Evolutionary conservation across 768 basidiomycete species (phyloP).

Genomic region (Ramaria rubella): DNA sequence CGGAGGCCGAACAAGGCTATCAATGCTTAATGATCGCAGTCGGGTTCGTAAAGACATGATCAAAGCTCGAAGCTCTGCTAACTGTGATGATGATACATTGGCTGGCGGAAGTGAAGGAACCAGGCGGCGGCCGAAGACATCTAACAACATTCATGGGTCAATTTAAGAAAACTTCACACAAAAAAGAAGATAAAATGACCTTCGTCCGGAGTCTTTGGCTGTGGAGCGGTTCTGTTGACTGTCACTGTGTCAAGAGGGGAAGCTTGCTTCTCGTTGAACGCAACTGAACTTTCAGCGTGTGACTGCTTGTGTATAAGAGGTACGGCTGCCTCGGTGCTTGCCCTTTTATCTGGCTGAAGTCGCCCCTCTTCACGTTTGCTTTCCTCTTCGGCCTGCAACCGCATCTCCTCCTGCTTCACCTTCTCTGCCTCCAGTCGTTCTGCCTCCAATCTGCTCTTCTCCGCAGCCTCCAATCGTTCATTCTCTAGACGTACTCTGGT

Average conservation of each 20-base stretch:
- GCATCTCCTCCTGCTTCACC: slow-evolving; percentile 9
- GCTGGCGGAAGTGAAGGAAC: background rate
- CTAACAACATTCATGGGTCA: background rate
- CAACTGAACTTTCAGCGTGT: background rate
- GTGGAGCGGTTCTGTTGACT: too few relatives aligned
- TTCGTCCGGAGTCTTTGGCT: background rate
- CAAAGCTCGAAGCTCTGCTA: background rate
- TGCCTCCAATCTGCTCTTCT: slow-evolving; percentile 24
- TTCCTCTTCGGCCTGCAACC: slow-evolving; percentile 27
- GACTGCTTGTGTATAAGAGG: background rate
- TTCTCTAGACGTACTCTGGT: slow-evolving; percentile 15
- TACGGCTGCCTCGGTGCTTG: background rate
- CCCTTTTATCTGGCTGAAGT: background rate
- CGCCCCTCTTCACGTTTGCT: slow-evolving; percentile 18
- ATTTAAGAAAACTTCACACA: background rate
- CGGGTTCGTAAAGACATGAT: slow-evolving; percentile 4
- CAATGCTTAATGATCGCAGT: background rate
- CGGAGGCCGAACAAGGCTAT: background rate
- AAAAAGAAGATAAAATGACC: background rate
- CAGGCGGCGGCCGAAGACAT: slow-evolving; percentile 5
- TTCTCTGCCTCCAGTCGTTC: slow-evolving; percentile 17
- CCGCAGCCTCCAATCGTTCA: slow-evolving; percentile 18
- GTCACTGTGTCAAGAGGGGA: too few relatives aligned
- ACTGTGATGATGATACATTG: background rate
- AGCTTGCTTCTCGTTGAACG: too few relatives aligned